phyloP scores from a whole-genome alignment of 306 rosid genomes.

The Amphicarpaea edgeworthii region DNA sequence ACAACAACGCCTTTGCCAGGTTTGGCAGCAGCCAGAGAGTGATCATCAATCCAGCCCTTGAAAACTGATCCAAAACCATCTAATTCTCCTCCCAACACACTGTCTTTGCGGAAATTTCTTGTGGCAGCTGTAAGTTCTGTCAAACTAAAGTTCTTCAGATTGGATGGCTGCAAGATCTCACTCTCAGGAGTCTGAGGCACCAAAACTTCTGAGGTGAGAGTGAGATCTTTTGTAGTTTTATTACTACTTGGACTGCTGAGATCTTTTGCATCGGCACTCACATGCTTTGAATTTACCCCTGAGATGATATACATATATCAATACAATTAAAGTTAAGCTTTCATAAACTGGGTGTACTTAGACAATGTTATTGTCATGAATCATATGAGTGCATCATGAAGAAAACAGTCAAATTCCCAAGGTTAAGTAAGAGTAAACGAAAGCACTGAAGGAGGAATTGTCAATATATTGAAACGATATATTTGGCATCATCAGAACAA shows the following conservation, averaged over 20 bases:
- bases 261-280: constrained; percentile 41
- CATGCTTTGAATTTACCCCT: constrained; percentile 59
- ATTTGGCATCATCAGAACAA: neutral
- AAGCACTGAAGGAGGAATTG: neutral
- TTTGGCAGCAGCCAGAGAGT: constrained; percentile 57
- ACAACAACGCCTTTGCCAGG: constrained; percentile 58
- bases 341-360: constrained; percentile 20
- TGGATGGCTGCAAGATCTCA: constrained; percentile 58
- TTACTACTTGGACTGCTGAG: constrained; percentile 17
- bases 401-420: neutral
- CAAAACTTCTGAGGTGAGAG: constrained; percentile 33
- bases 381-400: neutral
- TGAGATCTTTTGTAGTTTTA: constrained; percentile 28
- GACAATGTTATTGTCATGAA: neutral
- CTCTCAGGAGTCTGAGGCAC: constrained; percentile 53
- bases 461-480: neutral
- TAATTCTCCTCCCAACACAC: constrained; percentile 65
- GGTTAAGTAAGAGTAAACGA: neutral
- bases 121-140: constrained; percentile 66
- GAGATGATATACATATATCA: constrained; percentile 26
- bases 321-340: constrained; percentile 20
- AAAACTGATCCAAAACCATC: constrained; percentile 65
- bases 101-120: constrained; percentile 64
- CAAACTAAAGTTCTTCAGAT: constrained; percentile 59
- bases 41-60: constrained; percentile 76